Conservation (phyloP, 2,329 filamentous ascomycete species). For the Pseudopyricularia javanii region DNA sequence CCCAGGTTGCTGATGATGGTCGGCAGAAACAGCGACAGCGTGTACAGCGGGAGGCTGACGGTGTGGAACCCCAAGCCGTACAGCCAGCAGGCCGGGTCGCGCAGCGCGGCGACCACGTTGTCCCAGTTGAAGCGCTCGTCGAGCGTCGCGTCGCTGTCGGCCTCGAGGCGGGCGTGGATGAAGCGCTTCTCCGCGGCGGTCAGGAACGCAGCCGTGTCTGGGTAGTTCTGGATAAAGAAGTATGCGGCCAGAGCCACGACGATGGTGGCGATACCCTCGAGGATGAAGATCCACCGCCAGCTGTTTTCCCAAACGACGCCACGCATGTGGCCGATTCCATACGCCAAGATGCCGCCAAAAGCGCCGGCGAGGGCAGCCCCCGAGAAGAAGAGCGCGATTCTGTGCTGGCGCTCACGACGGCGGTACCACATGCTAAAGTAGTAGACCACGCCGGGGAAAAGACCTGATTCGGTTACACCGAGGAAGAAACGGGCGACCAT, state of each 20-base stretch:
- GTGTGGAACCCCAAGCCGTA: constrained; percentile 64
- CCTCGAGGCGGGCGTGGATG: constrained; percentile 49
- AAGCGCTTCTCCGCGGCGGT: constrained; percentile 39
- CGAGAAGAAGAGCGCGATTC: constrained; percentile 43
- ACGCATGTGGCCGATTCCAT: constrained; percentile 40
- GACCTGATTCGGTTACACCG: constrained; percentile 38
- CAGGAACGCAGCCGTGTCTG: constrained; percentile 45
- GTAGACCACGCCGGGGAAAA: constrained; percentile 38
- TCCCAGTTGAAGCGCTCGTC: constrained; percentile 58
- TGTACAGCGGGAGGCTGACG: constrained; percentile 52
- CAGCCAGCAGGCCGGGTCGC: constrained; percentile 59
- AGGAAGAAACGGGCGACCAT: constrained; percentile 33
- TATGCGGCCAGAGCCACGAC: constrained; percentile 35
- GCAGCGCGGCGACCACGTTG: constrained; percentile 49
- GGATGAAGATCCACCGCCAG: constrained; percentile 49
- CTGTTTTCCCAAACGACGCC: constrained; percentile 38
- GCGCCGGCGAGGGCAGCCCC: constrained; percentile 41
- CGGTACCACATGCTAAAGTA: constrained; percentile 45
- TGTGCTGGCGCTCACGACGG: constrained; percentile 38
- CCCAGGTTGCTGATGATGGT: constrained; percentile 42
- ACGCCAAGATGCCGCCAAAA: constrained; percentile 44
- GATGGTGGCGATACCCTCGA: constrained; percentile 45
- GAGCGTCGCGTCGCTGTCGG: constrained; percentile 57
- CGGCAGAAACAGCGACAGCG: constrained; percentile 41
- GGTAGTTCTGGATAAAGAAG: constrained; percentile 57